phyloP scores from a whole-genome alignment of 345 rosid genomes.

The Eucalyptus victrix region DNA sequence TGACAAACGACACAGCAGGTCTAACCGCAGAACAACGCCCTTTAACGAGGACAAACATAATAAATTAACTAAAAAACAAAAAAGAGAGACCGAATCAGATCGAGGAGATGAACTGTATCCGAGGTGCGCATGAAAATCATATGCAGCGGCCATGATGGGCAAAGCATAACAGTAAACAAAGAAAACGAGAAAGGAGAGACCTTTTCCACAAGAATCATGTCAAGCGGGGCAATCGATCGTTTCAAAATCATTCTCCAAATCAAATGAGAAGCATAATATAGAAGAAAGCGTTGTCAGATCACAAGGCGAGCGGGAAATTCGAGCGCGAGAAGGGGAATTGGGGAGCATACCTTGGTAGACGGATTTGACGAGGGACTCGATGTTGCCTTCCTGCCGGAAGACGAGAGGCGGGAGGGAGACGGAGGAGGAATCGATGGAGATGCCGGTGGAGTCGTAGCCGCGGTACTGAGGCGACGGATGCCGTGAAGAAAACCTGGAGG shows the following conservation, averaged over 20 bases:
- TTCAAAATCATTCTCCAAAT: no score
- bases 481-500: constrained; percentile 35
- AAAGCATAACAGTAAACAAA: neutral
- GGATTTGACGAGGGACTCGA: no score
- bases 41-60: neutral
- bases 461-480: constrained; percentile 69
- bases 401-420: neutral
- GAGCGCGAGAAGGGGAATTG: no score
- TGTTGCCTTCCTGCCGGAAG: no score
- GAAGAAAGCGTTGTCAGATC: no score
- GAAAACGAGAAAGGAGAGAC: no score
- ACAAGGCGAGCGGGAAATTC: no score
- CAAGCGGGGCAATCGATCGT: no score
- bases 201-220: no score
- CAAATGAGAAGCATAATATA: no score
- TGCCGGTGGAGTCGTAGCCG: constrained; percentile 87
- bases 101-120: neutral
- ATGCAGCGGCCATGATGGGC: neutral
- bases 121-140: neutral
- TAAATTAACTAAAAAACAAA: neutral
- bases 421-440: constrained; percentile 49
- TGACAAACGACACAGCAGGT: neutral
- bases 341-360: no score
- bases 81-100: neutral
- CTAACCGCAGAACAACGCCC: neutral